Evolutionary conservation across 352 stramenopile species (phyloP).

Genomic region (Phytophthora syringae): DNA sequence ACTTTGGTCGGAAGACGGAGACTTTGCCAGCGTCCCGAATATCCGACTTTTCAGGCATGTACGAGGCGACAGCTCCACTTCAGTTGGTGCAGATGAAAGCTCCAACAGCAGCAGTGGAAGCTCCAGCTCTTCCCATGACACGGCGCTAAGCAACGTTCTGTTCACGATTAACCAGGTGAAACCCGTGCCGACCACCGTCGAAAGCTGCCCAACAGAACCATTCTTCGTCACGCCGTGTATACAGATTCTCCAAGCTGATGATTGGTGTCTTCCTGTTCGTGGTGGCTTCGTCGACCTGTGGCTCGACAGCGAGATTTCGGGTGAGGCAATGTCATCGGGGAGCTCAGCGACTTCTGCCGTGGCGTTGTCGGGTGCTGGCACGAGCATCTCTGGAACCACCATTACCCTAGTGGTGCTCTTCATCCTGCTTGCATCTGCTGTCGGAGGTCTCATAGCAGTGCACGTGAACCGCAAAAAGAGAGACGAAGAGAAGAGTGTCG

Average conservation of each 20-base stretch:
- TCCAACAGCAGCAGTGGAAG: conserved; percentile 1
- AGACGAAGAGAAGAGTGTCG: conserved; percentile 3
- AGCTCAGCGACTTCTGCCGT: conserved; percentile 6
- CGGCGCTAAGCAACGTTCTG: conserved; percentile 16
- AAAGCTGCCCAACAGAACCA: conserved; percentile 38
- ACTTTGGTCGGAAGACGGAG: conserved; percentile 53
- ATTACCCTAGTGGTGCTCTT: conserved; percentile 34
- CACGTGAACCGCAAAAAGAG: conserved; percentile 23
- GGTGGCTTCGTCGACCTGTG: conserved; percentile 50
- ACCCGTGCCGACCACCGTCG: conserved; percentile 10
- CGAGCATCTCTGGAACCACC: conserved; percentile 23
- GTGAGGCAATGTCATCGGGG: not conserved
- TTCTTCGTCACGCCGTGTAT: conserved; percentile 61
- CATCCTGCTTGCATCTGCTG: conserved; percentile 18
- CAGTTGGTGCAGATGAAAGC: not conserved
- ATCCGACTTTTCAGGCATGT: conserved; percentile 48
- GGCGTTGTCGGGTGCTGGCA: not conserved
- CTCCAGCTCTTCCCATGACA: not conserved
- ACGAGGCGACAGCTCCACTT: conserved; percentile 4
- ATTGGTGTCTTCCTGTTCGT: conserved; percentile 45
- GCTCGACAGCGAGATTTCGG: conserved; percentile 39
- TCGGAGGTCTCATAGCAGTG: conserved; percentile 28
- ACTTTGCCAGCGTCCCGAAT: conserved; percentile 30
- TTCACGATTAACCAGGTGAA: conserved; percentile 60
- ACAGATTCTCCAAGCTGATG: conserved; percentile 12